phyloP scores from a whole-genome alignment of 768 basidiomycete genomes.

The Gymnopilus dilepis region DNA sequence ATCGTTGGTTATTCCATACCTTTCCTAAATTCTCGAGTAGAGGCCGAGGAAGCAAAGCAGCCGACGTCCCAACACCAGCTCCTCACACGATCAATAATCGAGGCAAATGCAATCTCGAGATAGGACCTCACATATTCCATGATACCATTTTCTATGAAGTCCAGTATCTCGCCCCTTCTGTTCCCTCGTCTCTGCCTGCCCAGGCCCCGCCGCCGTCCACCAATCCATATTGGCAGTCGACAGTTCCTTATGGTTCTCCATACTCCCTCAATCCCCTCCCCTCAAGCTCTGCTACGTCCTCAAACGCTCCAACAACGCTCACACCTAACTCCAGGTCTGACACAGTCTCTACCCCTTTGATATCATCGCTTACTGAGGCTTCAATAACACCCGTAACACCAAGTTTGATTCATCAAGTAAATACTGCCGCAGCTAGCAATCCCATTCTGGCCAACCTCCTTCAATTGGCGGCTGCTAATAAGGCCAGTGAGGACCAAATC shows the following conservation, averaged over 20 bases:
- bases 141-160: slow-evolving; percentile 78
- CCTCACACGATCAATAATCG: slow-evolving; percentile 72
- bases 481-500: slow-evolving; percentile 66
- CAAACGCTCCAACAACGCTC: slow-evolving; percentile 10
- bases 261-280: slow-evolving; percentile 10
- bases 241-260: slow-evolving; percentile 17
- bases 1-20: slow-evolving; percentile 68
- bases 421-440: slow-evolving; percentile 66
- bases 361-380: slow-evolving; percentile 52
- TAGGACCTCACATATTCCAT: slow-evolving; percentile 77
- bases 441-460: slow-evolving; percentile 72
- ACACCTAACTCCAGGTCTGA: slow-evolving; percentile 23
- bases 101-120: slow-evolving; percentile 71
- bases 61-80: slow-evolving; percentile 60
- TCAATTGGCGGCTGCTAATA: slow-evolving; percentile 64
- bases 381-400: slow-evolving; percentile 64
- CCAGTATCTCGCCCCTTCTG: slow-evolving; percentile 54
- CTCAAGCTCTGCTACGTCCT: slow-evolving; percentile 3
- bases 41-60: slow-evolving; percentile 60
- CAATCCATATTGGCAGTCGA: slow-evolving; percentile 29
- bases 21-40: slow-evolving; percentile 79
- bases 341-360: slow-evolving; percentile 40
- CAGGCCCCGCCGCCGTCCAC: slow-evolving; percentile 32
- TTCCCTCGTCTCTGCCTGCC: slow-evolving; percentile 24
- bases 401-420: slow-evolving; percentile 65